Evolutionary conservation across 140 eudicot genomes (phyloP), one percentile per base, ranked within the genome.

Genomic region (Eryngium alpinum): DNA sequence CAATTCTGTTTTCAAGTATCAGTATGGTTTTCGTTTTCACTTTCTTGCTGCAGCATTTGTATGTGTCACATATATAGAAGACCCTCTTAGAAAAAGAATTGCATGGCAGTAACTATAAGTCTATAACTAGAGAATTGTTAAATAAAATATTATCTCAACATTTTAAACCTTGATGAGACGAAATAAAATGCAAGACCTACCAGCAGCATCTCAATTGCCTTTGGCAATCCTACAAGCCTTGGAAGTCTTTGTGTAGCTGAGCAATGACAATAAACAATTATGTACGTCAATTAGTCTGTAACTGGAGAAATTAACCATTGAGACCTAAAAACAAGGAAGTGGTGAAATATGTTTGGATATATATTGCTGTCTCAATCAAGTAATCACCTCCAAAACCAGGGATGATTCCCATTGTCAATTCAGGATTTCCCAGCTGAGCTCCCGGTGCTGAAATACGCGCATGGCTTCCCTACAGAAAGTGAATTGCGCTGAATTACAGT

Each of bases 181-280:
- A 15, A 32, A 62, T 1, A 34, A 51, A 50, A 25, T 77, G 28
- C 75, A 69, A 84, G 75, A 38, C 92, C 85, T 86, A 95, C 99
- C 97, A 91, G 87, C 97, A 95, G 91, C 83, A 92, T 88, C 84
- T 95, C 99, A 84, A 95, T 81, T 69, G 96, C 97, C 85, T 92
- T 92, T 67, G 91, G 80, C 86, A 95, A 56, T 34, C 99, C 99
- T 79, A 95, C 73, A 80, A 95, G 97, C 92, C 99, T 88, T 24
- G 99, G 99, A 83, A 95, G 99, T 83, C 97, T 91, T 53, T 95
- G 99, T 34, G 99, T 95, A 53, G 97, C 99, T 95, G 78, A 80
- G 29, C 17, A 78, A 75, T 74, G 77, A 78, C 80, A 72, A 82
- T 22, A 52, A 33, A 17, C 7, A 29, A 22, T 52, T 79, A 21